A percentile compares a stretch with the other conserved stretches of the same genome.
phyloP scores from a whole-genome alignment of 352 stramenopile genomes.

The Globisporangium solare region DNA sequence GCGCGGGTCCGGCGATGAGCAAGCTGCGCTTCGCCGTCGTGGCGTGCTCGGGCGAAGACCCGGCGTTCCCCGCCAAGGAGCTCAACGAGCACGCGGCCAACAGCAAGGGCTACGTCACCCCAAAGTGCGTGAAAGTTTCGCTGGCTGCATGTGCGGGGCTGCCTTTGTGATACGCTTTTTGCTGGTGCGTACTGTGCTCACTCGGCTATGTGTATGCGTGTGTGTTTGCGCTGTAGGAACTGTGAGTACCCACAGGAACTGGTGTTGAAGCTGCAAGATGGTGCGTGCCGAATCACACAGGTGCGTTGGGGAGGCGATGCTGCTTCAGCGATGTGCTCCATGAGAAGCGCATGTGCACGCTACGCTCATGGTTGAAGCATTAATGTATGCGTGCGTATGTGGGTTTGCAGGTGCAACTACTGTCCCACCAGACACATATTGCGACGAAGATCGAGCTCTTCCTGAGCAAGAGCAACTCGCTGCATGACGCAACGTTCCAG shows the following conservation, averaged over 20 bases:
- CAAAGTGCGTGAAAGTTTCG: conserved; percentile 32
- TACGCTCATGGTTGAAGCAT: not conserved
- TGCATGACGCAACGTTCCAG: conserved; percentile 56
- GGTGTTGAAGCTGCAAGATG: conserved; percentile 74
- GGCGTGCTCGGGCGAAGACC: conserved; percentile 85
- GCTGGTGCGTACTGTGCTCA: not conserved
- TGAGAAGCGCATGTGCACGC: no score
- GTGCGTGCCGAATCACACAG: conserved; percentile 67
- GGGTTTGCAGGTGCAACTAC: conserved; percentile 59
- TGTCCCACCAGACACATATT: conserved; percentile 92
- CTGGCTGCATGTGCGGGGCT: not conserved
- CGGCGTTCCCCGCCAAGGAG: conserved; percentile 74
- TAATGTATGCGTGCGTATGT: not conserved
- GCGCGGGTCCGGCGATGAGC: conserved; percentile 36
- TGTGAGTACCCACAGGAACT: conserved; percentile 93
- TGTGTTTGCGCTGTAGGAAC: conserved; percentile 41
- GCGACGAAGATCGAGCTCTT: conserved; percentile 92
- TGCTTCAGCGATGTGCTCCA: no score
- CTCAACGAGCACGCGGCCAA: conserved; percentile 74
- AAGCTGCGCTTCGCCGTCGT: conserved; percentile 85
- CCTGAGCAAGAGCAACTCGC: conserved; percentile 43
- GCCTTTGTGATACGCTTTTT: not conserved
- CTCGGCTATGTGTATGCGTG: not conserved
- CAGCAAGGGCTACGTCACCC: conserved; percentile 75
- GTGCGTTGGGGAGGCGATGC: conserved; percentile 6